Conservation (phyloP, 2,329 filamentous ascomycete genomes). For the Colletotrichum caudatum region DNA sequence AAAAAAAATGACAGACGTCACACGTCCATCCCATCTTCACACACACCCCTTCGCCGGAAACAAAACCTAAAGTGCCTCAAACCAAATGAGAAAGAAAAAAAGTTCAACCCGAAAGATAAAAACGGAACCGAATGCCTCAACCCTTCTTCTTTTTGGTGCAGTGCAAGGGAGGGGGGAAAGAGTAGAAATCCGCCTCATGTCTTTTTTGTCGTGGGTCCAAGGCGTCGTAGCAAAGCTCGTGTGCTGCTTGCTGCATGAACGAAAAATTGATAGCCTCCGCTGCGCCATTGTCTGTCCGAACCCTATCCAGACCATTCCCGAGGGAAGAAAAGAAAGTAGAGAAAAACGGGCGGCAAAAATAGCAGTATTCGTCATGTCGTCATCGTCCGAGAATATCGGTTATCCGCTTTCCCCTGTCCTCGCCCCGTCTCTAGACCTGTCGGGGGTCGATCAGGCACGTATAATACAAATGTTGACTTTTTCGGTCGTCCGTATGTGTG, state of each 20-base stretch:
- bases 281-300: background rate
- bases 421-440: slow-evolving; percentile 32
- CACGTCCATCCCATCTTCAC: background rate
- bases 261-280: slow-evolving; percentile 1
- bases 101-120: background rate
- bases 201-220: slow-evolving; percentile 39
- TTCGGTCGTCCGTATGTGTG: background rate
- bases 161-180: background rate
- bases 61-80: background rate
- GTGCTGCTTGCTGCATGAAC: slow-evolving; percentile 36
- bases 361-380: slow-evolving; percentile 32
- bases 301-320: background rate
- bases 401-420: slow-evolving; percentile 16
- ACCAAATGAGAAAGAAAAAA: background rate
- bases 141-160: background rate
- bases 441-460: slow-evolving; percentile 10
- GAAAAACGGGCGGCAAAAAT: background rate
- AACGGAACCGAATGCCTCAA: background rate
- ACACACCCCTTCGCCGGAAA: background rate
- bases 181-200: slow-evolving; percentile 36
- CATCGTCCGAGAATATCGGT: slow-evolving; percentile 17
- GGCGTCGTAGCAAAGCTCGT: slow-evolving; percentile 41
- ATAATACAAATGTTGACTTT: slow-evolving; percentile 22
- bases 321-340: background rate
- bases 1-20: background rate